phyloP scores from a whole-genome alignment of 805 yeast genomes.

The Candida bentonensis region DNA sequence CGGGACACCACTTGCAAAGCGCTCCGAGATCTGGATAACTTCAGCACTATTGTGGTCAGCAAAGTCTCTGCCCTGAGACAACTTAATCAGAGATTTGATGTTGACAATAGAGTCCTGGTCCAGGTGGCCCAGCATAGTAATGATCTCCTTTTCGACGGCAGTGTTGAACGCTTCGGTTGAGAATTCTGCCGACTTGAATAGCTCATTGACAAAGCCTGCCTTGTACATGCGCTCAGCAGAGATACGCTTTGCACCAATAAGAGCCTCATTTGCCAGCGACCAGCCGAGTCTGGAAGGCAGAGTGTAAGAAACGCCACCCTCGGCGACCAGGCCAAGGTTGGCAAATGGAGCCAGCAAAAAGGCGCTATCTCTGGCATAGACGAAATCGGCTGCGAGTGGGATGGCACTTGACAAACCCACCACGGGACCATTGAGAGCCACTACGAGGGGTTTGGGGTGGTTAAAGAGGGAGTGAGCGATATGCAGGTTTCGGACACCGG shows the following conservation, averaged over 20 bases:
- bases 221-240: conserved; percentile 39
- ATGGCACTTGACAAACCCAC: conserved; percentile 67
- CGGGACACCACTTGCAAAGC: conserved; percentile 63
- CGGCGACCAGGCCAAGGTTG: conserved; percentile 69
- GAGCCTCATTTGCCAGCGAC: conserved; percentile 58
- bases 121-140: conserved; percentile 26
- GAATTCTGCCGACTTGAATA: conserved; percentile 27
- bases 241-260: conserved; percentile 55
- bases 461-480: conserved; percentile 53
- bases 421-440: conserved; percentile 78
- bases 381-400: conserved; percentile 61
- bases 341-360: conserved; percentile 64
- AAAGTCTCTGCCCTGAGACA: conserved; percentile 20
- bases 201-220: conserved; percentile 49
- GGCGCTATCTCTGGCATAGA: conserved; percentile 48
- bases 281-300: conserved; percentile 58
- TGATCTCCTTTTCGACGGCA: conserved; percentile 27
- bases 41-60: conserved; percentile 48
- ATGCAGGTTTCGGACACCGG: conserved; percentile 57
- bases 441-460: conserved; percentile 57
- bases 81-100: conserved; percentile 30
- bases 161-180: conserved; percentile 35
- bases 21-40: conserved; percentile 47
- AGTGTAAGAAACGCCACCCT: conserved; percentile 62
- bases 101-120: conserved; percentile 30